Percentiles rank a stretch among this genome's conserved stretches.
Conservation (phyloP, 1,284 basidiomycete genomes). For the Ceratobasidium sp. region DNA sequence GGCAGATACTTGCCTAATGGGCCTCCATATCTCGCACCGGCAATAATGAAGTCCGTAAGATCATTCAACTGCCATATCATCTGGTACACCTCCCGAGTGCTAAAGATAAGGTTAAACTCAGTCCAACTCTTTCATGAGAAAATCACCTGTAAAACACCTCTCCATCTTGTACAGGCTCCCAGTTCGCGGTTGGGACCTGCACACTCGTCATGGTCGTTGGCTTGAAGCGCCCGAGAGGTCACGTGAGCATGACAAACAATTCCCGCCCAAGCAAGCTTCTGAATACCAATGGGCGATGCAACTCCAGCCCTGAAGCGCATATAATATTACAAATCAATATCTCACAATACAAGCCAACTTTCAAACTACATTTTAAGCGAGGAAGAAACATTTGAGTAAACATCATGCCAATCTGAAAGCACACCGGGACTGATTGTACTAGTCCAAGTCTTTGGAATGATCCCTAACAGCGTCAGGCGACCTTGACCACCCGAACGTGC, state of each 20-base stretch:
- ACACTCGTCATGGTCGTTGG: slow-evolving; percentile 45
- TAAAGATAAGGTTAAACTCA: slow-evolving; percentile 42
- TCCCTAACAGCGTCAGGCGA: too few species aligned
- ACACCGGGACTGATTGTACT: background rate
- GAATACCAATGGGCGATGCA: background rate
- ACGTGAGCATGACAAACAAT: background rate
- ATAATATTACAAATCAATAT: background rate
- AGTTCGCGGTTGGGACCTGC: slow-evolving; percentile 76
- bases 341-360: background rate
- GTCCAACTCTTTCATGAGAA: background rate
- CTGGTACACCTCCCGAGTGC: slow-evolving; percentile 85
- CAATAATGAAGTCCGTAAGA: slow-evolving; percentile 83
- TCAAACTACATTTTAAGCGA: too few species aligned
- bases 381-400: too few species aligned
- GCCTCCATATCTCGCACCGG: slow-evolving; percentile 88
- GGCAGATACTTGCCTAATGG: slow-evolving; percentile 75
- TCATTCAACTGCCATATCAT: slow-evolving; percentile 85
- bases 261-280: background rate
- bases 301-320: background rate
- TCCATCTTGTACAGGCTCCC: slow-evolving; percentile 85
- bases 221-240: background rate
- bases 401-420: too few species aligned
- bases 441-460: background rate
- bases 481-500: too few species aligned
- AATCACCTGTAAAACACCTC: slow-evolving; percentile 76